phyloP scores from a whole-genome alignment of 257 asterid species.

The Penstemon eatonii region DNA sequence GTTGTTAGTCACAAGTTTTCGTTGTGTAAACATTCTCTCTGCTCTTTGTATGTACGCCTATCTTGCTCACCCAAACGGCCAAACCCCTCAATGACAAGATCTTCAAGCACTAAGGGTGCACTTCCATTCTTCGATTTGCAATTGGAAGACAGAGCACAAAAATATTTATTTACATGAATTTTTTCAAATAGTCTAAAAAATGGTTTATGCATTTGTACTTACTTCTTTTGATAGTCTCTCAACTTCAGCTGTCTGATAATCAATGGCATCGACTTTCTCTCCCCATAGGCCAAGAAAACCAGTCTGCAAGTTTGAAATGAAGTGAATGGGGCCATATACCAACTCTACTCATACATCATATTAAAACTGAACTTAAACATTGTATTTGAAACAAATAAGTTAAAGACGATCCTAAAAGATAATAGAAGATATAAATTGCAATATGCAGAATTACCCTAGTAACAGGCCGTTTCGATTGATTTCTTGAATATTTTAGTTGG shows the following conservation, averaged over 20 bases:
- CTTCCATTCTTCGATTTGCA: slow-evolving; percentile 6
- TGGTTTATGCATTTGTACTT: slow-evolving; percentile 31
- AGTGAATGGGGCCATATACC: slow-evolving; percentile 6
- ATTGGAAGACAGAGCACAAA: slow-evolving; percentile 1
- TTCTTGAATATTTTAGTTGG: slow-evolving; percentile 73
- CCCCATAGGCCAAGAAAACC: slow-evolving; percentile 89
- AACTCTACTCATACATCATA: slow-evolving; percentile 19
- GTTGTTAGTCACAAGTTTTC: too few species aligned
- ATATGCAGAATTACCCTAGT: slow-evolving; percentile 50
- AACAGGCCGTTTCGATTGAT: slow-evolving; percentile 58
- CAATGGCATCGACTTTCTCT: slow-evolving; percentile 77
- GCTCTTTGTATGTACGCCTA: neutral
- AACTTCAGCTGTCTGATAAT: slow-evolving; percentile 68
- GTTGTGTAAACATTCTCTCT: too few species aligned
- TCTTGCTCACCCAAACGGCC: neutral
- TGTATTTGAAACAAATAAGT: neutral
- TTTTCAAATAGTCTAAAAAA: slow-evolving; percentile 8
- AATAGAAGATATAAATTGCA: slow-evolving; percentile 18
- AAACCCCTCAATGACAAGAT: slow-evolving; percentile 9
- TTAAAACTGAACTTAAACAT: slow-evolving; percentile 19
- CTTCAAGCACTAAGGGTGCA: slow-evolving; percentile 1
- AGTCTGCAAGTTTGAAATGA: slow-evolving; percentile 53
- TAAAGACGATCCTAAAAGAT: neutral
- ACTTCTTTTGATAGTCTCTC: slow-evolving; percentile 76
- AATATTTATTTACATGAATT: neutral